Evolutionary conservation across 768 basidiomycete genomes (phyloP).

Genomic region (Suillus tomentosus): DNA sequence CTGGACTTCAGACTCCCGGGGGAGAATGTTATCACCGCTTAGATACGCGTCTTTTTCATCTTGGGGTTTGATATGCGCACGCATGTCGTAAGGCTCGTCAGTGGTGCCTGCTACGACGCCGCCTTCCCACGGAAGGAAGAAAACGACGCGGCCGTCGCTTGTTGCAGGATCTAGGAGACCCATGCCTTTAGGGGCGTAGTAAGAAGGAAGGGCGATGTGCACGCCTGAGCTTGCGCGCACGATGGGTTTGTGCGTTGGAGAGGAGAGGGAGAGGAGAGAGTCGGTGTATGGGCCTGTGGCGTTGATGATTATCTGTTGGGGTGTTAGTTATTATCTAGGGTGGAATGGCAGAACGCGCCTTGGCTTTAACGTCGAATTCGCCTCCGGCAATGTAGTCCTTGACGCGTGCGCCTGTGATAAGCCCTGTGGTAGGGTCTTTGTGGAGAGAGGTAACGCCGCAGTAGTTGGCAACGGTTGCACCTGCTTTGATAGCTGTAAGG

Average conservation of each 20-base stretch:
- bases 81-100: slow-evolving; percentile 76
- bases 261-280: slow-evolving; percentile 78
- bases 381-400: slow-evolving; percentile 83
- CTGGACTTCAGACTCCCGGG: slow-evolving; percentile 91
- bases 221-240: slow-evolving; percentile 92
- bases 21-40: slow-evolving; percentile 61
- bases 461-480: slow-evolving; percentile 88
- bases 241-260: slow-evolving; percentile 76
- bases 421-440: slow-evolving; percentile 64
- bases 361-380: slow-evolving; percentile 80
- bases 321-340: background rate
- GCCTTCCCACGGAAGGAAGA: slow-evolving; percentile 99
- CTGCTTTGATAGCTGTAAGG: slow-evolving; percentile 92
- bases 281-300: slow-evolving; percentile 96
- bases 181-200: slow-evolving; percentile 94
- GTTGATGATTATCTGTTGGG: slow-evolving; percentile 81
- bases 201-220: slow-evolving; percentile 96
- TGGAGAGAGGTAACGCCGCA: slow-evolving; percentile 78
- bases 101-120: slow-evolving; percentile 98
- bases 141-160: slow-evolving; percentile 95
- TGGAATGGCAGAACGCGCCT: slow-evolving; percentile 42
- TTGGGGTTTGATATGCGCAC: slow-evolving; percentile 29
- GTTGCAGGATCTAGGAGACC: slow-evolving; percentile 94
- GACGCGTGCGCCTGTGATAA: slow-evolving; percentile 69
- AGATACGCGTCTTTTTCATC: background rate